Percentiles rank a stretch among this genome's conserved stretches.
Conservation (phyloP, 306 rosid genomes). For the Cicer pinnatifidum region DNA sequence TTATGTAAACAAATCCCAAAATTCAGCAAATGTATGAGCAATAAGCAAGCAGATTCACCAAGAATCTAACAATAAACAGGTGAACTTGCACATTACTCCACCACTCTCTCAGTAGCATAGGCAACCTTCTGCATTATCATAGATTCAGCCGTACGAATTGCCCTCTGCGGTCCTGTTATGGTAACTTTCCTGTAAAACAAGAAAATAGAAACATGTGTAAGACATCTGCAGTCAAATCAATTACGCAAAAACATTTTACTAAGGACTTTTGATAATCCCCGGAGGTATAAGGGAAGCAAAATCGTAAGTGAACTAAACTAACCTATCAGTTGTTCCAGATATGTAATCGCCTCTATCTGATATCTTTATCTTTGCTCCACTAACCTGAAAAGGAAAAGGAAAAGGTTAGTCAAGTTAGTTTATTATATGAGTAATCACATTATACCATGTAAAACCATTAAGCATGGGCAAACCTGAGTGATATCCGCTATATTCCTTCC, state of each 20-base stretch:
- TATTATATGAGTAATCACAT: constrained; percentile 20
- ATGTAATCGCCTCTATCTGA: constrained; percentile 97
- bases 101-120: constrained; percentile 82
- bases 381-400: constrained; percentile 59
- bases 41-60: constrained; percentile 50
- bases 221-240: constrained; percentile 5
- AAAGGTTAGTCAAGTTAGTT: constrained; percentile 39
- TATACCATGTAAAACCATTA: constrained; percentile 19
- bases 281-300: constrained; percentile 4
- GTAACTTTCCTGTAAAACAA: constrained; percentile 85
- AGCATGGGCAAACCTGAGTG: constrained; percentile 73
- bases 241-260: constrained; percentile 3
- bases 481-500: constrained; percentile 94
- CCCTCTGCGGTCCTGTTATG: constrained; percentile 94
- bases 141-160: constrained; percentile 80
- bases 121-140: constrained; percentile 96
- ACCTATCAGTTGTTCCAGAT: constrained; percentile 98
- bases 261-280: neutral
- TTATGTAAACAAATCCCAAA: constrained; percentile 53
- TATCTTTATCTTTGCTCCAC: constrained; percentile 99
- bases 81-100: constrained; percentile 51
- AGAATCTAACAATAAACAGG: constrained; percentile 47
- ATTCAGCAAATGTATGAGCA: constrained; percentile 55
- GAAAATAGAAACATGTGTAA: constrained; percentile 32
- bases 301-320: constrained; percentile 25